Percentiles rank a stretch among this genome's conserved stretches.
These are phyloP conservation scores for Crucibulum laeve DNA, from an alignment of 768 basidiomycete species.

Conservation along the genomic window DNA sequence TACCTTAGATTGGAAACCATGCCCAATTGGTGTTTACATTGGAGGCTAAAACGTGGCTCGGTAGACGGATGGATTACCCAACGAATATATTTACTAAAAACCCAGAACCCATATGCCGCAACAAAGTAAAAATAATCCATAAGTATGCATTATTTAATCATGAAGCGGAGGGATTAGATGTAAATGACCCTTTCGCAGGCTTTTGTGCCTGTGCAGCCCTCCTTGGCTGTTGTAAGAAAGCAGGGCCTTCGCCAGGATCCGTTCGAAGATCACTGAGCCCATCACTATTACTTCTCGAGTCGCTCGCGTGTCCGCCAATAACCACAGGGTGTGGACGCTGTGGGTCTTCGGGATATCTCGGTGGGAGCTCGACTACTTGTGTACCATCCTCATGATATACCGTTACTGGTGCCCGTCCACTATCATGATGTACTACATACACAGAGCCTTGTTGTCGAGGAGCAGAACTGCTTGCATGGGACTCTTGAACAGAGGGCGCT, in stretches of 20 bases:
- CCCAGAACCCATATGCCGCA: no score
- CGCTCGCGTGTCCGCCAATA: slow-evolving; percentile 10
- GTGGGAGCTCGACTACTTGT: slow-evolving; percentile 57
- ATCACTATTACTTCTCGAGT: slow-evolving; percentile 11
- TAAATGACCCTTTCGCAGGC: no score
- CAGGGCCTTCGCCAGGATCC: no score
- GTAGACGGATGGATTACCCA: slow-evolving; percentile 3
- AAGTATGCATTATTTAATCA: no score
- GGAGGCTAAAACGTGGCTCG: neutral
- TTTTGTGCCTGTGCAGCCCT: no score
- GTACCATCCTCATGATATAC: slow-evolving; percentile 53
- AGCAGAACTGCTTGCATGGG: neutral
- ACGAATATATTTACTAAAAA: no score
- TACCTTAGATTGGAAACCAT: slow-evolving; percentile 50
- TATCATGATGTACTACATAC: slow-evolving; percentile 61
- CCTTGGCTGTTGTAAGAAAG: no score
- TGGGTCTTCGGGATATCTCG: slow-evolving; percentile 34
- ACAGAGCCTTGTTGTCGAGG: slow-evolving; percentile 25
- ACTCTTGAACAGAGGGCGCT: slow-evolving; percentile 4
- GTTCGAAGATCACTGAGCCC: no score
- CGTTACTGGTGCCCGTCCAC: slow-evolving; percentile 52
- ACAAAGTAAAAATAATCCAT: no score
- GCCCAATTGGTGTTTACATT: slow-evolving; percentile 61
- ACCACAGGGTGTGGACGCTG: slow-evolving; percentile 9
- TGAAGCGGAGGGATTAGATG: no score